Conservation (phyloP, 768 basidiomycete genomes). For the Scleroderma citrinum region DNA sequence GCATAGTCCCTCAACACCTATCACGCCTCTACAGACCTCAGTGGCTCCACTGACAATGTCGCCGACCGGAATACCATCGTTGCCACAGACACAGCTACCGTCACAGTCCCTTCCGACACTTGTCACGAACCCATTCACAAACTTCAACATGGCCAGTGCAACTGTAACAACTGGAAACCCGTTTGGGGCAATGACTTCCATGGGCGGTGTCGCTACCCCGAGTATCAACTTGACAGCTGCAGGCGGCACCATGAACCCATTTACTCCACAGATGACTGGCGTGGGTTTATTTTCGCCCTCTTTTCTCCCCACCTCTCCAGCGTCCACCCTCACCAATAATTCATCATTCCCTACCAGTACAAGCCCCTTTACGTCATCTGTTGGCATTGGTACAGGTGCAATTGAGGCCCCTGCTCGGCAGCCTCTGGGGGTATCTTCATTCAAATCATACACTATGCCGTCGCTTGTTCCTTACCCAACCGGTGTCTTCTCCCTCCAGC, state of each 20-base stretch:
- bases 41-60: background rate
- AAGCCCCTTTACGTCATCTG: constrained; percentile 13
- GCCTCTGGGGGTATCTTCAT: background rate
- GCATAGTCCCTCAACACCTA: background rate
- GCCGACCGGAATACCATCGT: background rate
- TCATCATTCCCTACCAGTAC: background rate
- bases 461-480: constrained; percentile 4
- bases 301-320: background rate
- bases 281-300: background rate
- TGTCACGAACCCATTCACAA: constrained; percentile 17
- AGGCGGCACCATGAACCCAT: background rate
- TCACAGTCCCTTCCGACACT: background rate
- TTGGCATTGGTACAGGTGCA: constrained; percentile 4
- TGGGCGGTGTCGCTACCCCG: constrained; percentile 5
- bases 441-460: background rate
- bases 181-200: background rate
- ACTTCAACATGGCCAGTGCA: constrained; percentile 2
- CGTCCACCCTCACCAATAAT: background rate
- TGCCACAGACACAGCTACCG: background rate
- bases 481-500: constrained; percentile 2
- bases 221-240: background rate
- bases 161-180: constrained; percentile 1
- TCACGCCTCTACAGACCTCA: constrained; percentile 5
- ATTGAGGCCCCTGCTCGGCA: constrained; percentile 1
- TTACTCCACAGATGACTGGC: background rate